Evolutionary conservation across 305 asterid species (phyloP), one percentile per base, ranked within the genome.

Genomic region (Petunia hybrid): DNA sequence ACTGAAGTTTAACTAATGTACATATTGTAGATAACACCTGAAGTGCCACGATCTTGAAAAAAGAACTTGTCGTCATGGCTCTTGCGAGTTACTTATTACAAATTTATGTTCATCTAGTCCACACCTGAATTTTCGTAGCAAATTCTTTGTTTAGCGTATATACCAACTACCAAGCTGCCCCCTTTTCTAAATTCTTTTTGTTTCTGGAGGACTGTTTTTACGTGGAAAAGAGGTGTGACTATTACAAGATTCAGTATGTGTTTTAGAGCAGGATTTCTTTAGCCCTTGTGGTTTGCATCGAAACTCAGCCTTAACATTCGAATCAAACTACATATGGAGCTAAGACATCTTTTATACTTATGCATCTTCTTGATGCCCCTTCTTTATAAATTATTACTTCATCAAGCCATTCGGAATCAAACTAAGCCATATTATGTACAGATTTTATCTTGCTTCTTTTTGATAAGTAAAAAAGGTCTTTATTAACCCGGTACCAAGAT

Each of bases 91-190:
- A 8, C 13, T 71, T 12, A 48, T 12, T 48, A 3, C 62, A 48
- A 71, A 71, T 48, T 48, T 71, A 71, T 71, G 62, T 71, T 48
- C 42, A 71, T n/a, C 39, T 71, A 12, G 78, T 48, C 48, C 45
- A 35, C 45, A 22, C 12, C 62, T 48, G 45, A 12, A 2, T 43
- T 64, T 2, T 51, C 38, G 3, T 53, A 2, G 60, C 78, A 53
- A 51, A 74, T 74, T 55, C 78, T 73, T 35, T 22, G 31, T 22
- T 73, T 74, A 53, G 38, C 79, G 35, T 53, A 8, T 74, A 74
- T 38, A 55, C 14, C 64, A 6, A 74, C 51, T 38, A 55, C 14
- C 64, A 6, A 74, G 64, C n/a, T 74, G 46, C 38, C 53, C 53
- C 53, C 38, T 46, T 74, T 57, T 4, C 48, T 13, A 63, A 74